phyloP scores from a whole-genome alignment of 305 asterid genomes.

The Ruellia speciosa region DNA sequence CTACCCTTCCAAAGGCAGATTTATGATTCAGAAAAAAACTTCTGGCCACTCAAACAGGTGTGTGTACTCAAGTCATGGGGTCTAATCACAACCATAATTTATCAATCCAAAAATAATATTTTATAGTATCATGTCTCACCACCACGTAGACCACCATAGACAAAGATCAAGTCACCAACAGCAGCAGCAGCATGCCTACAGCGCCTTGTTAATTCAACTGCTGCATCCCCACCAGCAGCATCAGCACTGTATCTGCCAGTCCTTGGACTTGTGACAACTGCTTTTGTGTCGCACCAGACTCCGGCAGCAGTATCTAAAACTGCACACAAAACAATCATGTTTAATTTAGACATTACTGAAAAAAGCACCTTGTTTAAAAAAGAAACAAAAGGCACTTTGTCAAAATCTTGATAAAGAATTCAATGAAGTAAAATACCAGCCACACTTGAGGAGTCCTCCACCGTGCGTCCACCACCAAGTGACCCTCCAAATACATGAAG shows the following conservation, averaged over 20 bases:
- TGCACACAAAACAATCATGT: conserved; percentile 25
- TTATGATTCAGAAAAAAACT: no score
- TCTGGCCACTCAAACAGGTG: no score
- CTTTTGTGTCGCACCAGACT: conserved; percentile 95
- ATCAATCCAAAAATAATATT: no score
- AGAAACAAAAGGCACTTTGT: no score
- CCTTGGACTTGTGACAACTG: conserved; percentile 93
- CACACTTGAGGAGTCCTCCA: conserved; percentile 97
- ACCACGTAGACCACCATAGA: conserved; percentile 98
- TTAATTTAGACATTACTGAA: conserved; percentile 9
- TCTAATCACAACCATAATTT: no score
- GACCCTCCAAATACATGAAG: conserved; percentile 99
- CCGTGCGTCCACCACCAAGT: conserved; percentile 99
- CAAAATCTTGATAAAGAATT: conserved; percentile 4
- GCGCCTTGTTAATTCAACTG: conserved; percentile 92
- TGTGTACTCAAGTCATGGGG: no score
- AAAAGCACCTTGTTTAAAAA: not conserved
- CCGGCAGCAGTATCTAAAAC: conserved; percentile 99
- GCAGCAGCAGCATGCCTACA: conserved; percentile 99
- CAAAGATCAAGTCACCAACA: conserved; percentile 84
- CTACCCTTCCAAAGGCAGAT: no score
- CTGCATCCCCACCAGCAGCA: conserved; percentile 99
- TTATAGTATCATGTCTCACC: conserved; percentile 47
- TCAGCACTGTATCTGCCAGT: conserved; percentile 95
- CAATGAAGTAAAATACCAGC: conserved; percentile 54